Conservation (phyloP, 2,329 filamentous ascomycete species). For the Fusarium subtropicale region DNA sequence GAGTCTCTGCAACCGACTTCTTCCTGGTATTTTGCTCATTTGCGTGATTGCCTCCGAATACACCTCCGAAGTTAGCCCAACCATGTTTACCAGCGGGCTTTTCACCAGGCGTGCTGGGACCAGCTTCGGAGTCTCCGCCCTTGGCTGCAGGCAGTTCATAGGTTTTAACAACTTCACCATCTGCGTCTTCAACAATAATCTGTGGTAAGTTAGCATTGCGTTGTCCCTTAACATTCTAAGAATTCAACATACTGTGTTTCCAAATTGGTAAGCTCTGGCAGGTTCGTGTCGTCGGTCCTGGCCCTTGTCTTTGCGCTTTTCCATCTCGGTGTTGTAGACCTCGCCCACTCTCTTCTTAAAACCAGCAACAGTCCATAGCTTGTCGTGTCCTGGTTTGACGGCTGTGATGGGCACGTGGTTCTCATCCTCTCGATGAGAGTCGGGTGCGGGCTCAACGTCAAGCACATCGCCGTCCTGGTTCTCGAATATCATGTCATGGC, state of each 20-base stretch:
- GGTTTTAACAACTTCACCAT: constrained; percentile 87
- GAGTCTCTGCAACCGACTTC: constrained; percentile 57
- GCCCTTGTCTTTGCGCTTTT: constrained; percentile 71
- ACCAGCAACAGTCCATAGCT: constrained; percentile 52
- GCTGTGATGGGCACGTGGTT: constrained; percentile 40
- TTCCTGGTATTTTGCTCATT: constrained; percentile 51
- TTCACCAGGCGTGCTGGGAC: constrained; percentile 54
- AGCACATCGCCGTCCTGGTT: constrained; percentile 89
- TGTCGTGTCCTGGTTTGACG: constrained; percentile 36
- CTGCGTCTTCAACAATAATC: constrained; percentile 89
- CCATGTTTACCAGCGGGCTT: constrained; percentile 57
- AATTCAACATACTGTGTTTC: constrained; percentile 72
- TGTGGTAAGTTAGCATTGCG: constrained; percentile 54
- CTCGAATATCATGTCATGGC: constrained; percentile 82
- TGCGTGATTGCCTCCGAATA: constrained; percentile 47
- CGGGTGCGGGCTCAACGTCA: constrained; percentile 62
- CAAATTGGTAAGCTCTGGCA: constrained; percentile 86
- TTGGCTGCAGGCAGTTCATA: constrained; percentile 76
- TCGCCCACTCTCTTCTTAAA: constrained; percentile 64
- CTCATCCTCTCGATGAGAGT: constrained; percentile 17
- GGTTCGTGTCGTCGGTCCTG: constrained; percentile 75
- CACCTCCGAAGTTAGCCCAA: constrained; percentile 62
- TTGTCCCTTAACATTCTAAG: not conserved
- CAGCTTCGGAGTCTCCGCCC: constrained; percentile 48
- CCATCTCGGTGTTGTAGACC: constrained; percentile 69